Evolutionary conservation across 23 red algal species (phyloP).

Genomic region (Gracilaria caudata): DNA sequence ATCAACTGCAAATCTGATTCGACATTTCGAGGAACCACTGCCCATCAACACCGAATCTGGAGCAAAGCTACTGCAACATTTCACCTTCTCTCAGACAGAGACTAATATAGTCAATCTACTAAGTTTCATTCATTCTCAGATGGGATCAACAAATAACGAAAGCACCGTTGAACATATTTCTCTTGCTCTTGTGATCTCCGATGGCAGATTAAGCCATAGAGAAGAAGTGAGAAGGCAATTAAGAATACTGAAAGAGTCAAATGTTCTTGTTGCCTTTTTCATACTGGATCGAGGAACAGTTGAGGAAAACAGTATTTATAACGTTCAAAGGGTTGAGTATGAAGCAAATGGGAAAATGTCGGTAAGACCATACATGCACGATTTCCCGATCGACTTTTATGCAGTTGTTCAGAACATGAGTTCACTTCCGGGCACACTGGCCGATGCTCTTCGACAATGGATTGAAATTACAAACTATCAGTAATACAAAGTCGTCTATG

Average conservation of each 20-base stretch:
- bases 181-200: conserved; percentile 90
- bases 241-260: conserved; percentile 53
- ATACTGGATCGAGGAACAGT: conserved; percentile 58
- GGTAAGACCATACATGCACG: conserved; percentile 90
- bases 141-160: conserved; percentile 25
- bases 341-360: conserved; percentile 59
- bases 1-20: conserved; percentile 52
- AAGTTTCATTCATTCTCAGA: conserved; percentile 44
- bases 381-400: conserved; percentile 97
- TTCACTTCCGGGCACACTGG: conserved; percentile 74
- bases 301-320: conserved; percentile 54
- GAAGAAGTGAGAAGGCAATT: conserved; percentile 75
- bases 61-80: conserved; percentile 58
- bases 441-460: conserved; percentile 91
- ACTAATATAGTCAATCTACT: conserved; percentile 81
- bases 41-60: conserved; percentile 67
- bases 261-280: conserved; percentile 88
- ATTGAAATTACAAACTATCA: conserved; percentile 71
- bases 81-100: conserved; percentile 80
- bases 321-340: conserved; percentile 82
- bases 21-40: conserved; percentile 64
- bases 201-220: conserved; percentile 86
- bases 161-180: conserved; percentile 52
- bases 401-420: conserved; percentile 82
- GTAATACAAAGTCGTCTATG: not conserved